These are phyloP conservation scores for Talaromyces sp. DNA, from an alignment of 2,329 filamentous ascomycete genomes.

Conservation along the genomic window DNA sequence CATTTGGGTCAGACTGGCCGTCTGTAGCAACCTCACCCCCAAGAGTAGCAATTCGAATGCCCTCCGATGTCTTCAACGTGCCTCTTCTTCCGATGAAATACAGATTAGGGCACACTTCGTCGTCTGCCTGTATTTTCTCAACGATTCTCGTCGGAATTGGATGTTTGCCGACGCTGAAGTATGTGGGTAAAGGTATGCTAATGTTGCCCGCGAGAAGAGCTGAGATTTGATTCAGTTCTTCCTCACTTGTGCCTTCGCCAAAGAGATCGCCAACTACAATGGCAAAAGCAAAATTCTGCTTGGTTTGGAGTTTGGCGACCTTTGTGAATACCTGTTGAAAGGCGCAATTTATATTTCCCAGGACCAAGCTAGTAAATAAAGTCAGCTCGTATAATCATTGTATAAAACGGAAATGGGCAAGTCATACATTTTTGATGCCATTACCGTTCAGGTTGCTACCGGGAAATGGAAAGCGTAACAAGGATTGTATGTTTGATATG, in stretches of 20 bases:
- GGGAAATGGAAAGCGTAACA: neutral
- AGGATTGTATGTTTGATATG: neutral
- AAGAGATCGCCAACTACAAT: conserved; percentile 84
- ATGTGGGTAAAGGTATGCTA: conserved; percentile 72
- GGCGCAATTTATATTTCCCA: conserved; percentile 77
- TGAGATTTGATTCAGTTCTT: conserved; percentile 56
- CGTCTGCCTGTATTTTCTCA: conserved; percentile 67
- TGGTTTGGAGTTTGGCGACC: conserved; percentile 70
- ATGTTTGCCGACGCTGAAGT: conserved; percentile 75
- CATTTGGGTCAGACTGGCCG: conserved; percentile 35
- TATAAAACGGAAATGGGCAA: neutral
- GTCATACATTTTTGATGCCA: conserved; percentile 56
- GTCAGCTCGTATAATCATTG: conserved; percentile 6
- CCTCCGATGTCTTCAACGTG: conserved; percentile 82
- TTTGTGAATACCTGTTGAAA: conserved; percentile 73
- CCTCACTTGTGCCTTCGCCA: conserved; percentile 42
- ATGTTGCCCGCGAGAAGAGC: conserved; percentile 69
- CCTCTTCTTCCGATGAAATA: conserved; percentile 84
- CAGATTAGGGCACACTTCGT: conserved; percentile 80
- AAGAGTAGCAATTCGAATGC: conserved; percentile 78
- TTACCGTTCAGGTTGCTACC: conserved; percentile 22
- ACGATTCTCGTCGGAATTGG: conserved; percentile 67
- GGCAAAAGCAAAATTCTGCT: conserved; percentile 82
- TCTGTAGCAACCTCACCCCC: conserved; percentile 64
- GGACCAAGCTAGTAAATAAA: conserved; percentile 53